Conservation (phyloP, 169 alveolate genomes). For the Ichthyophthirius multifiliis region DNA sequence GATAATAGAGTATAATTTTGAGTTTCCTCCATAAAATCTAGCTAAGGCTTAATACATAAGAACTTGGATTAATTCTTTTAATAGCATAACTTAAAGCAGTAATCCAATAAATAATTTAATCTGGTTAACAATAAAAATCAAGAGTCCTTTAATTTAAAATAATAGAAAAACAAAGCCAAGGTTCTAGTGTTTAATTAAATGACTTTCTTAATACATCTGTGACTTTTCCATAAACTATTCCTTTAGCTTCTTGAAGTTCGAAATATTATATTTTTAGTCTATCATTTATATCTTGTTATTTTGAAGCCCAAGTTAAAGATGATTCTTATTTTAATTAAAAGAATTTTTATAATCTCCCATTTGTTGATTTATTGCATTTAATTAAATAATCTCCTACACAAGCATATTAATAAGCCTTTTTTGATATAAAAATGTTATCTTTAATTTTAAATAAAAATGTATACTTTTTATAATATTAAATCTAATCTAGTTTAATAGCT, state of each 20-base stretch:
- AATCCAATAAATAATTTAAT: conserved; percentile 27
- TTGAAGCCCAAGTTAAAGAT: conserved; percentile 30
- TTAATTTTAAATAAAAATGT: not conserved
- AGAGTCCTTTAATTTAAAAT: conserved; percentile 29
- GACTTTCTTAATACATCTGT: conserved; percentile 29
- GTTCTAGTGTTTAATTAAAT: conserved; percentile 22
- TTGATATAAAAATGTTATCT: not conserved
- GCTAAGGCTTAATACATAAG: conserved; percentile 24
- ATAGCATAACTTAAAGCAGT: conserved; percentile 21
- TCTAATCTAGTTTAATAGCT: not conserved
- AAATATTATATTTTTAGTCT: conserved; percentile 18
- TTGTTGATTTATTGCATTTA: conserved; percentile 31
- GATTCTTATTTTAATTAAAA: conserved; percentile 17
- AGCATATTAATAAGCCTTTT: conserved; percentile 1
- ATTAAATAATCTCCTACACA: conserved; percentile 20
- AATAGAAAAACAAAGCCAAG: conserved; percentile 33
- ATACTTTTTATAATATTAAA: not conserved
- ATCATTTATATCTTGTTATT: conserved; percentile 18
- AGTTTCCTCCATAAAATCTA: conserved; percentile 21
- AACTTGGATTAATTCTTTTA: conserved; percentile 22
- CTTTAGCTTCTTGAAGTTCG: conserved; percentile 6
- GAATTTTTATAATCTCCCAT: conserved; percentile 35
- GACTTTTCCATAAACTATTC: conserved; percentile 17
- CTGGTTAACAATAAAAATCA: conserved; percentile 22
- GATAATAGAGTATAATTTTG: not conserved